phyloP scores from a whole-genome alignment of 2,329 filamentous ascomycete genomes.

The Tricladium varicosporioides region DNA sequence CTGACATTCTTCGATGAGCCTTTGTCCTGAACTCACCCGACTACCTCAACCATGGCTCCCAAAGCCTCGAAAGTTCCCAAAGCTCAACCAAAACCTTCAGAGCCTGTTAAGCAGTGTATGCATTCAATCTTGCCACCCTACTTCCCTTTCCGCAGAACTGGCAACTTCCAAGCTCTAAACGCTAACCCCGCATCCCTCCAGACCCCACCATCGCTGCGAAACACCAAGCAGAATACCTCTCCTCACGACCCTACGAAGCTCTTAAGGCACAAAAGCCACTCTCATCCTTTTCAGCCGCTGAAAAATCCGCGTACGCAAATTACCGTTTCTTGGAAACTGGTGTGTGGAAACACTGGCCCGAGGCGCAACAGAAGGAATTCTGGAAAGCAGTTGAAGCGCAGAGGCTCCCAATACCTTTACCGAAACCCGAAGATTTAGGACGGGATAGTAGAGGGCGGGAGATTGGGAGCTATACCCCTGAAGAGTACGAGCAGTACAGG shows the following conservation, averaged over 20 bases:
- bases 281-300: conserved; percentile 19
- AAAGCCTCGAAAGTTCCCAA: conserved; percentile 24
- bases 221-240: conserved; percentile 25
- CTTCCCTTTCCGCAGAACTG: neutral
- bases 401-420: conserved; percentile 28
- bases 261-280: conserved; percentile 24
- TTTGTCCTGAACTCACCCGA: conserved; percentile 17
- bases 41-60: conserved; percentile 26
- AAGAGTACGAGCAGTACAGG: conserved; percentile 23
- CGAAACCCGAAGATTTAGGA: conserved; percentile 24
- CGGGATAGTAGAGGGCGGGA: conserved; percentile 24
- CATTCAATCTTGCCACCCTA: neutral
- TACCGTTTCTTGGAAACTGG: conserved; percentile 25
- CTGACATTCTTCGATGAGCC: conserved; percentile 19
- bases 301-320: conserved; percentile 27
- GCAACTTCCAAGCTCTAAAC: neutral
- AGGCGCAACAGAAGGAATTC: conserved; percentile 28
- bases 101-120: conserved; percentile 26
- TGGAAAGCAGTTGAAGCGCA: conserved; percentile 24
- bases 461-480: conserved; percentile 23
- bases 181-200: conserved; percentile 1
- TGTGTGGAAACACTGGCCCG: conserved; percentile 25
- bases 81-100: conserved; percentile 21
- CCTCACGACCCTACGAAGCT: conserved; percentile 26
- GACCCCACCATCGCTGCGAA: conserved; percentile 29